A percentile compares a stretch with the other conserved stretches of the same genome.
phyloP scores from a whole-genome alignment of 2,329 filamentous ascomycete genomes.

The Phialemoniopsis sp. region DNA sequence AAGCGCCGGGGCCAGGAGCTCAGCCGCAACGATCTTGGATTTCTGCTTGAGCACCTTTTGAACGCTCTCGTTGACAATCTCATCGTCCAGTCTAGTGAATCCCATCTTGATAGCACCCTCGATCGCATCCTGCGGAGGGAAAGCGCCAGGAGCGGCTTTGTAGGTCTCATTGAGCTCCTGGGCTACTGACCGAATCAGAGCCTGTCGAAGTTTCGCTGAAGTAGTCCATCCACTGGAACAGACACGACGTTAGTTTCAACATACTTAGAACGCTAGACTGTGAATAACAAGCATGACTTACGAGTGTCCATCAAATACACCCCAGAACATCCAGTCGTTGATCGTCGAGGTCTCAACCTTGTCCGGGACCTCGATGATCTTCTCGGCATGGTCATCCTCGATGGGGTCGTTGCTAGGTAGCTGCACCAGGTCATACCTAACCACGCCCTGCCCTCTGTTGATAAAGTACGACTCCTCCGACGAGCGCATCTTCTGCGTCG shows the following conservation, averaged over 20 bases:
- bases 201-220: constrained; percentile 89
- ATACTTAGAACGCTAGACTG: constrained; percentile 9
- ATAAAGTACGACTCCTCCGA: constrained; percentile 92
- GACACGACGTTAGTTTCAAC: not conserved
- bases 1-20: constrained; percentile 85
- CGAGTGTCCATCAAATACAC: constrained; percentile 96
- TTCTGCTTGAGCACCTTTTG: constrained; percentile 86
- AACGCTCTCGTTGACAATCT: constrained; percentile 91
- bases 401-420: constrained; percentile 96
- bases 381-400: constrained; percentile 96
- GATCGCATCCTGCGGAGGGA: constrained; percentile 74
- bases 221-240: constrained; percentile 84
- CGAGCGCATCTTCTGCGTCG: constrained; percentile 80
- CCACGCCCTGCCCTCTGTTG: constrained; percentile 82
- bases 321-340: constrained; percentile 99
- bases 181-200: constrained; percentile 87
- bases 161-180: constrained; percentile 91
- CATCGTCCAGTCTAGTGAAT: constrained; percentile 83
- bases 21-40: constrained; percentile 85
- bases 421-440: constrained; percentile 92
- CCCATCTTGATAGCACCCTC: constrained; percentile 90
- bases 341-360: constrained; percentile 47
- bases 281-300: constrained; percentile 35
- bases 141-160: constrained; percentile 60
- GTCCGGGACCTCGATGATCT: constrained; percentile 86